A percentile compares a stretch with the other conserved stretches of the same genome.
phyloP scores from a whole-genome alignment of 805 yeast genomes.

The Candida insectorum region DNA sequence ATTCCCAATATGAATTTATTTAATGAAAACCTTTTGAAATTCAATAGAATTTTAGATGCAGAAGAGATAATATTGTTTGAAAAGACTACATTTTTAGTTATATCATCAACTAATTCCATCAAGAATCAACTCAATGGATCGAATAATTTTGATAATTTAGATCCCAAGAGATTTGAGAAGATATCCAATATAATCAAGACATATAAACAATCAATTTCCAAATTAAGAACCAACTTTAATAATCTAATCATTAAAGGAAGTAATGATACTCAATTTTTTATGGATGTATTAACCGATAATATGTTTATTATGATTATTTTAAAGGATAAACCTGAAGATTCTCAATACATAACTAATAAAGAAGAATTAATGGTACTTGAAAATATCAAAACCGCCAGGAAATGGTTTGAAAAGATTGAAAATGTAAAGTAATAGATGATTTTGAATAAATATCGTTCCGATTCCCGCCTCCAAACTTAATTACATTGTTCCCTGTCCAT shows the following conservation, averaged over 20 bases:
- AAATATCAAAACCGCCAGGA: conserved; percentile 55
- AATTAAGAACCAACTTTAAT: conserved; percentile 79
- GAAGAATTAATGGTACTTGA: conserved; percentile 50
- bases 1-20: conserved; percentile 87
- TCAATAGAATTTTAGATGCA: conserved; percentile 74
- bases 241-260: conserved; percentile 68
- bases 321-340: conserved; percentile 31
- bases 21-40: conserved; percentile 68
- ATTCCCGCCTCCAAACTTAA: background rate
- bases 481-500: background rate
- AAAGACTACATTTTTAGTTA: conserved; percentile 84
- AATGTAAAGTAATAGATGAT: conserved; percentile 14
- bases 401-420: conserved; percentile 49
- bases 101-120: conserved; percentile 54
- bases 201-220: conserved; percentile 87
- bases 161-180: conserved; percentile 92
- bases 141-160: conserved; percentile 39
- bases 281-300: conserved; percentile 57
- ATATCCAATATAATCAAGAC: conserved; percentile 92
- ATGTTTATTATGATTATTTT: conserved; percentile 61
- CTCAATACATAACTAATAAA: conserved; percentile 19
- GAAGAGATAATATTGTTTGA: conserved; percentile 91
- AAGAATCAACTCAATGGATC: conserved; percentile 20
- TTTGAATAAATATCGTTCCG: no score
- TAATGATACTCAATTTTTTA: conserved; percentile 42